Conservation (phyloP, 148 eudicot genomes). For the Cornus florida region DNA sequence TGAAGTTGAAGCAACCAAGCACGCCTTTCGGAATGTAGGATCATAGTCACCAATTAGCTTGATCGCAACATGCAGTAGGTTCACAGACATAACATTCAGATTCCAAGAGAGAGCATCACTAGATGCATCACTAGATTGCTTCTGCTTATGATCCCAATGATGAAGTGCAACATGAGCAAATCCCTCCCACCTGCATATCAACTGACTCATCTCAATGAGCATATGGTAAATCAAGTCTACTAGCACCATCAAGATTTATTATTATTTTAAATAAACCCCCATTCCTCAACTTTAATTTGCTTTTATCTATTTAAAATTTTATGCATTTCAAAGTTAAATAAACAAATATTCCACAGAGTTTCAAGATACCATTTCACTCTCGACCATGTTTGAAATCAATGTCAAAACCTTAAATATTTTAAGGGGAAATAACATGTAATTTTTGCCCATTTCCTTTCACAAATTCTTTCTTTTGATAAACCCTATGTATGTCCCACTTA, state of each 20-base stretch:
- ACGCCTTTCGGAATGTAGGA: constrained; percentile 68
- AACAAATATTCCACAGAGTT: background rate
- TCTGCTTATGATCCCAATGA: constrained; percentile 48
- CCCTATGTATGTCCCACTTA: too few species aligned
- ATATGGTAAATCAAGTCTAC: background rate
- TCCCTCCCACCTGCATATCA: constrained; percentile 82
- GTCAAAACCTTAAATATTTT: background rate
- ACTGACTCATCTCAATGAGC: background rate
- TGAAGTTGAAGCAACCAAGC: constrained; percentile 65
- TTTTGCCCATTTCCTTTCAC: background rate
- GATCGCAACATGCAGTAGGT: constrained; percentile 61
- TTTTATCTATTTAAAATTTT: too few species aligned
- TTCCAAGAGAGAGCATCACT: constrained; percentile 13
- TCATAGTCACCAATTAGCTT: constrained; percentile 48
- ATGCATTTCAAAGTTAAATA: background rate
- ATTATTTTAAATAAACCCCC: background rate
- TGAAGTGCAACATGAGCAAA: constrained; percentile 70
- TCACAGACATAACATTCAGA: constrained; percentile 38
- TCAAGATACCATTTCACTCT: constrained; percentile 2
- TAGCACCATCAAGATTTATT: background rate
- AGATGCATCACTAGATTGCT: constrained; percentile 8
- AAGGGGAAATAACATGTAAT: background rate
- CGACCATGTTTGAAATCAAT: background rate
- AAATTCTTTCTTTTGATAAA: too few species aligned
- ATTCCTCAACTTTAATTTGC: background rate